phyloP scores from a whole-genome alignment of 2,329 filamentous ascomycete genomes.

The Coniochaeta prunicola region DNA sequence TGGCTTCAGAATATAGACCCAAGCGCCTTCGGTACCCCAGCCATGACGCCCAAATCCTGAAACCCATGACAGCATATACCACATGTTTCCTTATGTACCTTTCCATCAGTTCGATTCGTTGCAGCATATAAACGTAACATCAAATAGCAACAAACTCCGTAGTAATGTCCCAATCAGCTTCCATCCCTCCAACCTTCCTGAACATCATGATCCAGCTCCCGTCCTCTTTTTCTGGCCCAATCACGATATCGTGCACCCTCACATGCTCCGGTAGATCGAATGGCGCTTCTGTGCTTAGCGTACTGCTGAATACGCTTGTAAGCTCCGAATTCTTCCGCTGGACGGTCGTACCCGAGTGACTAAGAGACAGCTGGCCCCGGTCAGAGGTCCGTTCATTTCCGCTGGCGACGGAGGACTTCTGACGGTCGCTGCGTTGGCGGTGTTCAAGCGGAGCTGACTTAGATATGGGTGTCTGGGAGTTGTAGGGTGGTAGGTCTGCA shows the following conservation, averaged over 20 bases:
- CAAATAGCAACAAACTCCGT: constrained; percentile 15
- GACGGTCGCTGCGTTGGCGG: neutral
- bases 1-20: too few relatives aligned
- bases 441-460: neutral
- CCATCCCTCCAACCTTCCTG: constrained; percentile 18
- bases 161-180: constrained; percentile 21
- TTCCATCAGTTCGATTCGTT: too few relatives aligned
- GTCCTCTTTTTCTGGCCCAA: constrained; percentile 20
- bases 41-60: too few relatives aligned
- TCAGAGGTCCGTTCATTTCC: neutral
- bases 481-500: neutral
- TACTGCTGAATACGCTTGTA: neutral
- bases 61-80: too few relatives aligned
- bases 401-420: neutral
- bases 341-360: neutral
- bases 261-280: constrained; percentile 24
- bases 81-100: too few relatives aligned
- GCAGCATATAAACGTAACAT: neutral
- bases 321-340: neutral
- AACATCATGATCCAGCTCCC: constrained; percentile 24
- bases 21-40: too few relatives aligned
- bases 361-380: neutral
- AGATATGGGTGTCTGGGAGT: neutral
- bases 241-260: constrained; percentile 21
- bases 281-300: constrained; percentile 18